Evolutionary conservation across 2,329 filamentous ascomycete species (phyloP), one percentile per base, ranked within the genome.

Genomic region (Sporothrix brasiliensis): DNA sequence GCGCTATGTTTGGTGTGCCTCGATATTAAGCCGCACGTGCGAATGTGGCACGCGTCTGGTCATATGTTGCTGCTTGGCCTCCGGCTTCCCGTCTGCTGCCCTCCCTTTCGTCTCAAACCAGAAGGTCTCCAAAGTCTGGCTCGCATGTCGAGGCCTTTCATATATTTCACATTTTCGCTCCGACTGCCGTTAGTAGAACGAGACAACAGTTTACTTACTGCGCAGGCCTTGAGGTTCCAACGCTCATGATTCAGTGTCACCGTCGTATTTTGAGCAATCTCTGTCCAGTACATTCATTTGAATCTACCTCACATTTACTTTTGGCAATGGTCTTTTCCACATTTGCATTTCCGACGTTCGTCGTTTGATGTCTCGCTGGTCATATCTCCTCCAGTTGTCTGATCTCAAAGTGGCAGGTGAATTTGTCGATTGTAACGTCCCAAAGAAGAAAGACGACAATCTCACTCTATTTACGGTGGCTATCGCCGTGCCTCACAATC

Each of bases 21-120:
- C 24, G 24, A 66, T 44, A 68, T 68, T 49, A 47, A 21, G 16
- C 67, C n/a, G 24, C 67, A 60, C 52, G 53, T 68, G 67, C 21
- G 3, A 4, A 10, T 34, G 41, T 39, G 67, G 67, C 67, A 58
- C 67, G 13, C 24, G 16, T 21, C 39, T 9, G 53, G 67, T 68
- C 66, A 68, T 65, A 13, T 49, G 41, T 65, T 34, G 14, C 41
- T 30, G n/a, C 56, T 44, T 44, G 53, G 16, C 53, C 16, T 34
- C 27, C 27, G 2, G 24, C 34, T 34, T 61, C 19, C 56, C 56
- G 19, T 19, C 2, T 24, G 34, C 21, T 30, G 44, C 44, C 13
- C 21, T n/a, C 21, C 13, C 30, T 27, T 16, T 24, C 19, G 21
- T 65, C 67, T 68, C 39, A 58, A 68, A 49, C 53, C 34, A 68